Evolutionary conservation across 257 asterid genomes (phyloP).

Genomic region (Vinca minor): DNA sequence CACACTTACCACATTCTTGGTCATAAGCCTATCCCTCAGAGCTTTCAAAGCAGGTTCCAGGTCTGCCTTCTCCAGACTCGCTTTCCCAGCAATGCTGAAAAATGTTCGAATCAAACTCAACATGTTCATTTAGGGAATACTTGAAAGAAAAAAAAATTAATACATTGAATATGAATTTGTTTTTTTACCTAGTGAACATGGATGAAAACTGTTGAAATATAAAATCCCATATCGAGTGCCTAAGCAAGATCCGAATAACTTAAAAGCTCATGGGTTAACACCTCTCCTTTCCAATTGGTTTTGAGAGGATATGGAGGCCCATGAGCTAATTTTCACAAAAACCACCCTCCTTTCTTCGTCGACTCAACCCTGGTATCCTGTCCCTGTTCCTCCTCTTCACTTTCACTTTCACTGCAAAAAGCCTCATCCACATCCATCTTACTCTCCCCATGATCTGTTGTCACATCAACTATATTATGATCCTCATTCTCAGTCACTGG

Average conservation of each 20-base stretch:
- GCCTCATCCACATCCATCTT: conserved; percentile 96
- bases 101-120: not conserved
- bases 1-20: conserved; percentile 88
- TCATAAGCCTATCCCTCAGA: conserved; percentile 96
- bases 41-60: conserved; percentile 90
- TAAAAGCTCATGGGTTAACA: no score
- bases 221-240: no score
- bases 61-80: conserved; percentile 80
- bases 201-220: no score
- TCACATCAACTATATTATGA: conserved; percentile 44
- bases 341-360: conserved; percentile 88
- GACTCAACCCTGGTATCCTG: conserved; percentile 42
- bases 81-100: conserved; percentile 83
- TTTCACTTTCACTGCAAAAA: conserved; percentile 70
- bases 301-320: no score
- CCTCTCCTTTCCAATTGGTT: no score
- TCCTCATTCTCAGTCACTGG: conserved; percentile 65
- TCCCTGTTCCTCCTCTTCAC: conserved; percentile 49
- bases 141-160: not conserved
- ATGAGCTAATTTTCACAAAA: no score
- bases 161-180: conserved; percentile 1
- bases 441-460: conserved; percentile 68
- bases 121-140: not conserved
- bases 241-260: no score
- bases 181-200: conserved; percentile 75